These are phyloP conservation scores for Aspergillus viridinutans DNA, from an alignment of 2,329 filamentous ascomycete genomes.

Conservation along the genomic window DNA sequence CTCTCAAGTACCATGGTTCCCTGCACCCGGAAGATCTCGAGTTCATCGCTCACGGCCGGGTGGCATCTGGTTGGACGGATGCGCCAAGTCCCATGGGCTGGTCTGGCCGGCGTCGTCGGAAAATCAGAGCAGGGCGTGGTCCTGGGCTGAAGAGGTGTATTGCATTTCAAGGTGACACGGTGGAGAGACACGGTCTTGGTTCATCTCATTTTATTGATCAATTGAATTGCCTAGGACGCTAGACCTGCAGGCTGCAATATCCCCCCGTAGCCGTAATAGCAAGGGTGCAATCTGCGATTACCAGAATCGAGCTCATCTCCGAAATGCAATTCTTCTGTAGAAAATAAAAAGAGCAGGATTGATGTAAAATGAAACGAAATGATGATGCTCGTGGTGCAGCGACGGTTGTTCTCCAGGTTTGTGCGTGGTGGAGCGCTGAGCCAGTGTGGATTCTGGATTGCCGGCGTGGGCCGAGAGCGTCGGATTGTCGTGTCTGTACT, in stretches of 20 bases:
- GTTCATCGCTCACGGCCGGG: background rate
- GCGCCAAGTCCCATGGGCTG: too few species aligned
- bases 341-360: background rate
- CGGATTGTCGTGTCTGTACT: background rate
- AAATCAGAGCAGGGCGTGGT: too few species aligned
- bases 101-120: background rate
- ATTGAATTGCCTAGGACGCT: background rate
- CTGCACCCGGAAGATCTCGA: background rate
- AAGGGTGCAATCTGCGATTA: background rate
- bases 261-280: background rate
- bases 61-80: background rate
- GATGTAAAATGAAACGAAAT: background rate
- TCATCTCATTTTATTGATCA: background rate
- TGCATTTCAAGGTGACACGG: too few species aligned
- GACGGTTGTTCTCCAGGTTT: background rate
- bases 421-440: background rate
- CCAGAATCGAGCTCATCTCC: background rate
- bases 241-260: background rate
- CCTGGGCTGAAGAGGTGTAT: background rate
- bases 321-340: background rate
- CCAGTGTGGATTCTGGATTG: background rate
- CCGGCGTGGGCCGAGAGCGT: background rate
- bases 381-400: background rate
- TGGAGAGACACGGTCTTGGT: background rate
- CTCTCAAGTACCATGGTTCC: background rate